Conservation (phyloP, 495 filamentous ascomycete genomes). For the Penicillium arizonense region DNA sequence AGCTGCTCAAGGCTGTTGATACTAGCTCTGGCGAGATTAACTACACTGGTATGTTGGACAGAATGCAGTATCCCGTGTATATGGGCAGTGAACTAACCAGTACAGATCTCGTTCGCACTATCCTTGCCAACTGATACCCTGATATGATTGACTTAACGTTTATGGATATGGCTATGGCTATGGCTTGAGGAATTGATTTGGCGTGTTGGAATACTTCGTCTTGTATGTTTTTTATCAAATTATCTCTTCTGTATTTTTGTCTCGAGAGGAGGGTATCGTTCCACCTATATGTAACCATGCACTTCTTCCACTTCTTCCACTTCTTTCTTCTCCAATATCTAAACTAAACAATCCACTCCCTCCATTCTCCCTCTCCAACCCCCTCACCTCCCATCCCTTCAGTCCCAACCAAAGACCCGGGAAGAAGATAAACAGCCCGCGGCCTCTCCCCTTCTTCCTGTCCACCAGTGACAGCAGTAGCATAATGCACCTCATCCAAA, state of each 20-base stretch:
- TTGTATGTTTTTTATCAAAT: constrained; percentile 9
- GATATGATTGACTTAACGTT: constrained; percentile 13
- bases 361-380: constrained; percentile 34
- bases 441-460: constrained; percentile 23
- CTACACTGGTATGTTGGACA: constrained; percentile 70
- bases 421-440: constrained; percentile 60
- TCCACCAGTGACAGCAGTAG: not conserved
- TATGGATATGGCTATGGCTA: constrained; percentile 15
- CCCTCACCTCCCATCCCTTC: constrained; percentile 34
- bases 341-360: constrained; percentile 16
- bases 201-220: constrained; percentile 6
- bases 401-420: constrained; percentile 53
- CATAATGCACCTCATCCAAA: constrained; percentile 39
- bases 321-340: constrained; percentile 1
- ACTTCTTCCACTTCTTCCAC: constrained; percentile 11
- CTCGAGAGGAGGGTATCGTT: too few species aligned
- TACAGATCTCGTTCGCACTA: constrained; percentile 85
- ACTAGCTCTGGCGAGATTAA: constrained; percentile 93
- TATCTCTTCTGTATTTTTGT: constrained; percentile 1
- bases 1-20: constrained; percentile 95
- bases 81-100: not conserved
- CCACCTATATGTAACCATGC: too few species aligned
- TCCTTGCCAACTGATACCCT: constrained; percentile 78
- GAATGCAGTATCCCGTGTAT: too few species aligned
- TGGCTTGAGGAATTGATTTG: constrained; percentile 5